A percentile compares a stretch with the other conserved stretches of the same genome.
phyloP scores from a whole-genome alignment of 208 protist genomes.

The Trypanosoma boissoni region DNA sequence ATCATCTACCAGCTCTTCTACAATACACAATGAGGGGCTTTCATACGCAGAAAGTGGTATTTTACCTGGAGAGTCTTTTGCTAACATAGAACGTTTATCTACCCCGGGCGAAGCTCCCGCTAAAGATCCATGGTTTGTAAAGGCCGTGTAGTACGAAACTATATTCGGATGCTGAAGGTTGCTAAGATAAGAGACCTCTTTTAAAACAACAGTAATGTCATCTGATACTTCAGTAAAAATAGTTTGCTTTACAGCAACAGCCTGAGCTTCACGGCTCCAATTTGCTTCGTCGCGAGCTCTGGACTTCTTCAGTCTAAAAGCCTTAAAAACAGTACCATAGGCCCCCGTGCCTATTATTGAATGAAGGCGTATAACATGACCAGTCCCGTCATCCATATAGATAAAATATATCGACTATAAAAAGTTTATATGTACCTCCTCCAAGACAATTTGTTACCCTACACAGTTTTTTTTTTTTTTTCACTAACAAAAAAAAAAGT shows the following conservation, averaged over 20 bases:
- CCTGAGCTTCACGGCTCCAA: constrained; percentile 7
- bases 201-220: constrained; percentile 30
- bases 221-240: constrained; percentile 26
- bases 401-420: no score
- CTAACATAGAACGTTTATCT: no score
- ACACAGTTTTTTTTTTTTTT: no score
- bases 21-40: constrained; percentile 30
- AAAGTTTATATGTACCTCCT: no score
- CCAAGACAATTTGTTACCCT: no score
- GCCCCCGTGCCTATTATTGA: constrained; percentile 30
- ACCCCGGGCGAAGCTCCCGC: not conserved
- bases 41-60: constrained; percentile 6
- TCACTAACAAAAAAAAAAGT: no score
- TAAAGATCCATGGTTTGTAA: constrained; percentile 15
- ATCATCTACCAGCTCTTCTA: constrained; percentile 38
- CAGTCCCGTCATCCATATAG: constrained; percentile 35
- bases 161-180: constrained; percentile 31
- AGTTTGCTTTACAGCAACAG: constrained; percentile 29
- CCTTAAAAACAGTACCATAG: constrained; percentile 35
- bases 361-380: constrained; percentile 23
- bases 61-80: not conserved
- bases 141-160: constrained; percentile 25
- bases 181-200: constrained; percentile 30
- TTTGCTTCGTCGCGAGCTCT: constrained; percentile 14
- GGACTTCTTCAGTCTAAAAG: constrained; percentile 13